Conservation (phyloP, 2,329 filamentous ascomycete species). For the Leptographium procerum region DNA sequence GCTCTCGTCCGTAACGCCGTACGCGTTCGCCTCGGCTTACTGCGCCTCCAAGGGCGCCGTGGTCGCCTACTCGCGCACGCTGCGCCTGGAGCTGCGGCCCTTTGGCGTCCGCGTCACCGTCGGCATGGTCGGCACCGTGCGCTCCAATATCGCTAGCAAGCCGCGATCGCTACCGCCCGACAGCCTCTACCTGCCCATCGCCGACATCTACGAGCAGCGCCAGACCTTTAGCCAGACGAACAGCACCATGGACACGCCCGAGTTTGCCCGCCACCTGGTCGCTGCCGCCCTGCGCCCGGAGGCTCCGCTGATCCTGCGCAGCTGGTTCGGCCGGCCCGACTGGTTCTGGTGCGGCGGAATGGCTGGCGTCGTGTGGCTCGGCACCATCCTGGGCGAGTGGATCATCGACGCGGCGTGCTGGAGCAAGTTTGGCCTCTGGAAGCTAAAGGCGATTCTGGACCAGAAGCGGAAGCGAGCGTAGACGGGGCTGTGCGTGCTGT, state of each 20-base stretch:
- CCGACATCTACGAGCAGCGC: slow-evolving; percentile 33
- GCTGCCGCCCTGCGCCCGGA: slow-evolving; percentile 27
- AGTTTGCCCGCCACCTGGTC: slow-evolving; percentile 32
- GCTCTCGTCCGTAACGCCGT: slow-evolving; percentile 36
- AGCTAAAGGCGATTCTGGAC: slow-evolving; percentile 20
- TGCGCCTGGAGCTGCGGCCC: slow-evolving; percentile 42
- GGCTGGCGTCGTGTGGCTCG: slow-evolving; percentile 19
- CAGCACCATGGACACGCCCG: slow-evolving; percentile 30
- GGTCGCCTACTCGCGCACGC: slow-evolving; percentile 38
- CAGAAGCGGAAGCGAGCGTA: slow-evolving; percentile 10
- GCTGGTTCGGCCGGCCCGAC: slow-evolving; percentile 28
- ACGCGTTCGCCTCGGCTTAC: slow-evolving; percentile 42
- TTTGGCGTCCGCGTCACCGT: slow-evolving; percentile 47
- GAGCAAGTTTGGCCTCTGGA: slow-evolving; percentile 22
- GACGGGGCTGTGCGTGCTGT: background rate
- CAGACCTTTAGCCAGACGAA: slow-evolving; percentile 37
- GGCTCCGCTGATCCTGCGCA: slow-evolving; percentile 19
- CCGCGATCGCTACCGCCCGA: slow-evolving; percentile 28
- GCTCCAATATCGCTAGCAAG: slow-evolving; percentile 35
- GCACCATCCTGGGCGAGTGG: slow-evolving; percentile 25
- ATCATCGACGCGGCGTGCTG: slow-evolving; percentile 22
- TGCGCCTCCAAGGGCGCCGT: slow-evolving; percentile 45
- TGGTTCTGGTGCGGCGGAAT: slow-evolving; percentile 30
- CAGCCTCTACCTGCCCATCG: slow-evolving; percentile 36
- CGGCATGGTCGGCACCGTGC: slow-evolving; percentile 41